Evolutionary conservation across 345 rosid species (phyloP).

Genomic region (Excoecaria agallocha): DNA sequence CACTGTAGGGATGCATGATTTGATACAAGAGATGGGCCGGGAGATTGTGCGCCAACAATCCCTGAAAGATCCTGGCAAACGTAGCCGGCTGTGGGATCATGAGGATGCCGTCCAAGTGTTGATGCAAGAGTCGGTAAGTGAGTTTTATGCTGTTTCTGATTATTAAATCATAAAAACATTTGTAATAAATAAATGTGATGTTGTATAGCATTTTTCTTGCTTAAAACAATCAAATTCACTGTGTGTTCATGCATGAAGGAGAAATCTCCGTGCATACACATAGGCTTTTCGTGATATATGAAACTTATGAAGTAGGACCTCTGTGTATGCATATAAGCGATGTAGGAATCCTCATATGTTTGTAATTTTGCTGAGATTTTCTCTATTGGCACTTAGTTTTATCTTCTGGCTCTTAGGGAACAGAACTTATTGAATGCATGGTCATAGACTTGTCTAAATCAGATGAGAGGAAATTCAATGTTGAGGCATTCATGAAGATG

Average conservation of each 20-base stretch:
- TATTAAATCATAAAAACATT: not conserved
- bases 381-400: not conserved
- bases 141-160: not conserved
- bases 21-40: constrained; percentile 23
- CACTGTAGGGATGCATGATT: constrained; percentile 22
- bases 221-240: not conserved
- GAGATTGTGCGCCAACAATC: constrained; percentile 18
- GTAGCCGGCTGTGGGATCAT: constrained; percentile 21
- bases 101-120: constrained; percentile 16
- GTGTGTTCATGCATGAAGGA: not conserved
- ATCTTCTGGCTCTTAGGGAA: constrained; percentile 4
- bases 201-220: not conserved
- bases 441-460: constrained; percentile 15
- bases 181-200: not conserved
- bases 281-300: too few species aligned
- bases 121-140: constrained; percentile 10
- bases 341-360: not conserved
- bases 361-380: not conserved
- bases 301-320: not conserved
- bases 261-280: not conserved
- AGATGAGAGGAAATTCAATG: constrained; percentile 9
- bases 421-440: constrained; percentile 15
- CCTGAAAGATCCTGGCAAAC: constrained; percentile 12
- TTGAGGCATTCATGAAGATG: constrained; percentile 19
- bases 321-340: not conserved